Base-by-base conservation (phyloP, 495 filamentous ascomycete species). In the Gamarada debralockiae region DNA sequence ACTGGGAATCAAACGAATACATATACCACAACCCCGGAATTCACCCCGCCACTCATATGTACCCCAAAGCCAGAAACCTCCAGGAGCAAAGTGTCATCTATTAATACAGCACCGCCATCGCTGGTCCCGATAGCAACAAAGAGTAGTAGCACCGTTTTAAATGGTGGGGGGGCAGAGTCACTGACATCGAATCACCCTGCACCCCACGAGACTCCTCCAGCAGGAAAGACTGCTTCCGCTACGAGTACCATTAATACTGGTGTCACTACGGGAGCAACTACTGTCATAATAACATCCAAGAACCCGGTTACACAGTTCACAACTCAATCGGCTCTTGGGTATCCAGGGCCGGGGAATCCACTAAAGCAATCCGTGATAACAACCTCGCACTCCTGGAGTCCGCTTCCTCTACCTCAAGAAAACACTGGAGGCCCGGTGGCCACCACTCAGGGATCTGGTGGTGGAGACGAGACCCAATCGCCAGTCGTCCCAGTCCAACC, bases 281-380 rank as follows among this genome's bases (percentile, higher is more conserved):
- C 56, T 17, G 50, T 48, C 7, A 53, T 58, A 22, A 53, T 43
- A 17, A 58, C 56, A n/a, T 49, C 43, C 46, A 58, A 58, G 31
- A 58, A 58, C 20, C 40, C 48, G 2, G 25, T 50, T 13, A 54
- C 50, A 18, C 24, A 24, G 3, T 50, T 43, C 9, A 58, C 56
- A 0, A 58, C 50, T 14, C 23, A 23, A 7, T 10, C 41, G 3
- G 20, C 20, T 17, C 42, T 40, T 3, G 4, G 5, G 9, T 57
- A 48, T 38, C 24, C 33, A 8, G 48, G n/a, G 8, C 8, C 13
- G 12, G 20, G n/a, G 20, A 40, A 48, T 23, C n/a, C 18, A 18
- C 25, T 25, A 2, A 27, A 22, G 24, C 40, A 22, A 20, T 7
- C 34, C 23, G 34, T 14, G 21, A 31, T 12, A 6, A 31, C 45